Conservation (phyloP, 1,284 basidiomycete species). For the Irpex sp. region DNA sequence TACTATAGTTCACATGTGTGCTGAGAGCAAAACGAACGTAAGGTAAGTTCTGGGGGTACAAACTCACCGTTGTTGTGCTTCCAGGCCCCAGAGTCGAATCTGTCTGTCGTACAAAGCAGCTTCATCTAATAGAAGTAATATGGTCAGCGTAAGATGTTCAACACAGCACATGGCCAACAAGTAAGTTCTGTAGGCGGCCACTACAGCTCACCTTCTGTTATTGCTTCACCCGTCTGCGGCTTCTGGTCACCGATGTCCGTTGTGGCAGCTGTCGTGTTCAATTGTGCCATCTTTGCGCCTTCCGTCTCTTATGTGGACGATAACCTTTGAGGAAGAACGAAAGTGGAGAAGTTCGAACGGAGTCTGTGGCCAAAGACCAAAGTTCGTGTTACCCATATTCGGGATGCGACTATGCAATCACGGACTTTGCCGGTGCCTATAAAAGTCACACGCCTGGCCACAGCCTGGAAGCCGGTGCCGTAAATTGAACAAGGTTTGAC, state of each 20-base stretch:
- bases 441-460: neutral
- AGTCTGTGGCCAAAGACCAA: neutral
- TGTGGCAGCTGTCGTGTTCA: constrained; percentile 11
- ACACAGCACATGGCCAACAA: neutral
- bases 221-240: neutral
- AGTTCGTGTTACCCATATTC: neutral
- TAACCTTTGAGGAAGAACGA: neutral
- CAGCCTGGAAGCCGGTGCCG: neutral
- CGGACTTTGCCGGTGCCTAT: constrained; percentile 6
- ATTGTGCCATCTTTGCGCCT: neutral
- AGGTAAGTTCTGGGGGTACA: neutral
- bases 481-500: neutral
- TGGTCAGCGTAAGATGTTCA: neutral
- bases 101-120: constrained; percentile 94
- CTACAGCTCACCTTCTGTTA: constrained; percentile 37
- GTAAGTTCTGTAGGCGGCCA: neutral
- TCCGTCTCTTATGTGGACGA: neutral
- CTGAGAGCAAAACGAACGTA: neutral
- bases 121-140: constrained; percentile 49
- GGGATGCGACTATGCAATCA: constrained; percentile 3
- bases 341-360: neutral
- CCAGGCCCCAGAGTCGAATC: constrained; percentile 96
- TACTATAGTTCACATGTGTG: neutral
- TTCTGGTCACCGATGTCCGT: constrained; percentile 22
- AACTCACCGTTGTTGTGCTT: constrained; percentile 88